These are phyloP conservation scores for Xeromyces bisporus DNA, from an alignment of 495 filamentous ascomycete species.

Conservation along the genomic window DNA sequence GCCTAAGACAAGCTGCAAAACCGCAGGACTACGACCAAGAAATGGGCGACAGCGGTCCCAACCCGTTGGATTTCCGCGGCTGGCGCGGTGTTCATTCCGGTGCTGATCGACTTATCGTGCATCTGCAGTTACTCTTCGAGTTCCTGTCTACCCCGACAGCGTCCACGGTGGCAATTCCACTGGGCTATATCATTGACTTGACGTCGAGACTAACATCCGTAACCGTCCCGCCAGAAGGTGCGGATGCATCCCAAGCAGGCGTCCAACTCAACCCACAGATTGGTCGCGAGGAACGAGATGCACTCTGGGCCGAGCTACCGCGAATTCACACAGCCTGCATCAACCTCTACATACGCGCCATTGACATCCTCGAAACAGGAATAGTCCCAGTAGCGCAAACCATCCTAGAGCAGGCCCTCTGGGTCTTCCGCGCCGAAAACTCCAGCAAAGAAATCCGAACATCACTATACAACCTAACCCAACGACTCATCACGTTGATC, in stretches of 20 bases:
- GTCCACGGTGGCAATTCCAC: slow-evolving; percentile 39
- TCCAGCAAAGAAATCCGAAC: slow-evolving; percentile 38
- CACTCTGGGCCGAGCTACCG: slow-evolving; percentile 52
- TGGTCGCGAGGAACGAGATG: slow-evolving; percentile 59
- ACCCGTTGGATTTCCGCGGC: slow-evolving; percentile 35
- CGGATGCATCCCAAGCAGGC: slow-evolving; percentile 15
- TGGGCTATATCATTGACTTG: slow-evolving; percentile 48
- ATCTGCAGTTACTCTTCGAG: slow-evolving; percentile 37
- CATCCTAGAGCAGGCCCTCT: slow-evolving; percentile 48
- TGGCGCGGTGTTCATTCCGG: slow-evolving; percentile 64
- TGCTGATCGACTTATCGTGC: slow-evolving; percentile 43
- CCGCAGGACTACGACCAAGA: slow-evolving; percentile 20
- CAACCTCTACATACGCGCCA: slow-evolving; percentile 34
- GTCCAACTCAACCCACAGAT: slow-evolving; percentile 47
- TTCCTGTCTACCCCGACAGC: slow-evolving; percentile 44
- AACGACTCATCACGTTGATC: slow-evolving; percentile 37
- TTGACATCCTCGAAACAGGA: slow-evolving; percentile 34
- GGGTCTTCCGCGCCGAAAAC: slow-evolving; percentile 48
- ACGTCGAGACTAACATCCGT: slow-evolving; percentile 51
- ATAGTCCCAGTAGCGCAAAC: slow-evolving; percentile 37
- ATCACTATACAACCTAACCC: slow-evolving; percentile 39
- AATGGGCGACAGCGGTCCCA: slow-evolving; percentile 18
- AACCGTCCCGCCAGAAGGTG: slow-evolving; percentile 32
- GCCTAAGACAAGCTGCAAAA: slow-evolving; percentile 7
- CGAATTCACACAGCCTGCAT: slow-evolving; percentile 54